These are phyloP conservation scores for Rubia balearica DNA, from an alignment of 305 asterid species.

Conservation along the genomic window DNA sequence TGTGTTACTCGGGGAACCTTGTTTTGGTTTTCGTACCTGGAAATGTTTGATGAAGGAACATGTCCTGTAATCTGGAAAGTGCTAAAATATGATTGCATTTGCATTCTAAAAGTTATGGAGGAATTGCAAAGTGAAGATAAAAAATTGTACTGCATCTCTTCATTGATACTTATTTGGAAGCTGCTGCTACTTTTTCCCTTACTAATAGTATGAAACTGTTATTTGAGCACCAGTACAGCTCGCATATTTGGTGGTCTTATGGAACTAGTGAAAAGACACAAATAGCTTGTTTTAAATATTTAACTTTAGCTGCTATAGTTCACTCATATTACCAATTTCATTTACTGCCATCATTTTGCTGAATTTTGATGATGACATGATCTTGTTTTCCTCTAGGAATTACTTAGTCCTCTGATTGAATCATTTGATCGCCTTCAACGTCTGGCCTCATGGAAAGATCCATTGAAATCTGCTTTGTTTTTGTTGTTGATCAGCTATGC, in stretches of 20 bases:
- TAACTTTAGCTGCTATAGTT: background rate
- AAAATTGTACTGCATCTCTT: background rate
- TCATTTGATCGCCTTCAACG: constrained; percentile 36
- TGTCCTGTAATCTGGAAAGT: background rate
- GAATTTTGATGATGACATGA: constrained; percentile 15
- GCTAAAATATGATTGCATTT: background rate
- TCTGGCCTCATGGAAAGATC: constrained; percentile 77
- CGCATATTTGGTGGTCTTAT: background rate
- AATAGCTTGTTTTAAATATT: background rate
- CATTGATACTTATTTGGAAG: background rate
- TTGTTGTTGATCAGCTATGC: constrained; percentile 51
- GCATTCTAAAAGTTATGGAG: background rate
- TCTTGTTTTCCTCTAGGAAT: constrained; percentile 44
- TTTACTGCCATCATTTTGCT: constrained; percentile 13
- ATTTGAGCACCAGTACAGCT: background rate
- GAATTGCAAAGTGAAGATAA: background rate
- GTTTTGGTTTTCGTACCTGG: background rate
- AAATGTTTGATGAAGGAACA: background rate
- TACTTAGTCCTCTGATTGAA: constrained; percentile 59
- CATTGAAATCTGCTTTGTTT: constrained; percentile 55
- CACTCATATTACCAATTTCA: background rate
- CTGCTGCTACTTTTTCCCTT: background rate
- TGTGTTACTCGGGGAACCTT: background rate
- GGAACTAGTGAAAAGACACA: no score
- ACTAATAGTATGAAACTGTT: background rate